These are phyloP conservation scores for Oryza officinalis DNA, from an alignment of 176 grass and related monocot genomes.

Conservation along the genomic window DNA sequence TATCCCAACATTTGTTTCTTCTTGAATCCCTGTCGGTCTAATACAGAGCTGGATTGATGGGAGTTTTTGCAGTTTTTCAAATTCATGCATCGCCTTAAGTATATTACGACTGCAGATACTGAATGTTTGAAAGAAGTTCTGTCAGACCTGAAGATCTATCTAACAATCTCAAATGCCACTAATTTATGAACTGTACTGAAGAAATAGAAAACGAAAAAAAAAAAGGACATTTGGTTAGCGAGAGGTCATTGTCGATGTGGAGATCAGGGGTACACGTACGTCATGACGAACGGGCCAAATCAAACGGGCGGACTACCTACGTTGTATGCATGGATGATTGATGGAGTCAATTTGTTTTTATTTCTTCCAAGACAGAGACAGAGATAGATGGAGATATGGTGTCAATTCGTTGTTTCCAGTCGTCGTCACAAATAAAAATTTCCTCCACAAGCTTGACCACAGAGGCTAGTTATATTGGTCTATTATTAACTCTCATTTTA, in stretches of 20 bases:
- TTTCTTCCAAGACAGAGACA: neutral
- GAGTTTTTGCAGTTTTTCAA: no score
- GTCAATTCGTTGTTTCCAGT: neutral
- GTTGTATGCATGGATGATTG: slow-evolving; percentile 7
- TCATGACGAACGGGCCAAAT: slow-evolving; percentile 18
- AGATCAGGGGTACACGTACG: neutral
- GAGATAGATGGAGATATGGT: neutral
- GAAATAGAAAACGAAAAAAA: neutral
- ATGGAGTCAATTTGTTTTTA: neutral
- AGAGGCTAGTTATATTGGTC: neutral
- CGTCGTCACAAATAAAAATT: neutral
- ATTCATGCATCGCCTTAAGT: no score
- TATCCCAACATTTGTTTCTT: neutral
- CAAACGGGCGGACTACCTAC: neutral
- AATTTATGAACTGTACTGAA: neutral
- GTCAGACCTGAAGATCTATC: no score
- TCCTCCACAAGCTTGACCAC: neutral
- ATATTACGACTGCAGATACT: no score
- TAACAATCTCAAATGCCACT: no score
- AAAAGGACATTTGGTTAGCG: neutral
- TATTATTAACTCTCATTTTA: neutral
- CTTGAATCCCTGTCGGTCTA: no score
- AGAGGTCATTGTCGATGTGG: neutral
- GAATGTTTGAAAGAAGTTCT: no score
- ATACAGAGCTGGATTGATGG: no score